A percentile compares a stretch with the other conserved stretches of the same genome.
These are phyloP conservation scores for Pseudogymnoascus sp. DNA, from an alignment of 2,329 filamentous ascomycete species.

Conservation along the genomic window DNA sequence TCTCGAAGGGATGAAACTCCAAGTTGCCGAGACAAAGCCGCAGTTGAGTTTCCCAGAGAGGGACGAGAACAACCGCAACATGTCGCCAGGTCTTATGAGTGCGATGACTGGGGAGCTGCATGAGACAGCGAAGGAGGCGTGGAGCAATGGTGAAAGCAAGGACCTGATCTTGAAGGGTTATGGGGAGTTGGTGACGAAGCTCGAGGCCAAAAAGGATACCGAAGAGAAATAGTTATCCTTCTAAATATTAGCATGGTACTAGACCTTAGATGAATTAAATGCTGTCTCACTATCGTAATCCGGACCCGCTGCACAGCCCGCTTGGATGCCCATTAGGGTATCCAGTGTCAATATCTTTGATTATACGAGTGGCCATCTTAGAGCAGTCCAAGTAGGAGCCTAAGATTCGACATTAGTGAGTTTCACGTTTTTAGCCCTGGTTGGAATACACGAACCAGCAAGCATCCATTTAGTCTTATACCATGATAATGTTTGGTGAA, in stretches of 20 bases:
- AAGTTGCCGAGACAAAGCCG: slow-evolving; percentile 26
- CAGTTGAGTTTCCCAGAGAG: slow-evolving; percentile 23
- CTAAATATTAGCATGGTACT: not conserved
- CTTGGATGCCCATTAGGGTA: not conserved
- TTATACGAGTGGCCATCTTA: not conserved
- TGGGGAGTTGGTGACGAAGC: not conserved
- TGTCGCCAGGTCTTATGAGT: slow-evolving; percentile 1
- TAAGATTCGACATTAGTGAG: not conserved
- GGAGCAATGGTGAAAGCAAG: not conserved
- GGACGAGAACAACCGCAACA: slow-evolving; percentile 9
- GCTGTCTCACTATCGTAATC: not conserved
- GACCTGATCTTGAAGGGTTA: not conserved
- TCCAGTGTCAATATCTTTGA: not conserved
- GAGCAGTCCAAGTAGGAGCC: not conserved
- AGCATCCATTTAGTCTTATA: not conserved
- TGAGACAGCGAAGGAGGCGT: not conserved
- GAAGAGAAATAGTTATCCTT: not conserved
- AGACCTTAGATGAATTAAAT: not conserved
- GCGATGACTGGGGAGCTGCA: not conserved
- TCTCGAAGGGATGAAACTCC: slow-evolving; percentile 25
- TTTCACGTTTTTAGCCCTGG: not conserved
- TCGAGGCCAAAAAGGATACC: not conserved
- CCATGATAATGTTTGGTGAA: not conserved
- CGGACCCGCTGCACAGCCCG: not conserved
- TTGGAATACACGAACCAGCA: slow-evolving; percentile 1